Conservation (phyloP, 108 stramenopile genomes). For the Pinguiococcus pyrenoidosus region DNA sequence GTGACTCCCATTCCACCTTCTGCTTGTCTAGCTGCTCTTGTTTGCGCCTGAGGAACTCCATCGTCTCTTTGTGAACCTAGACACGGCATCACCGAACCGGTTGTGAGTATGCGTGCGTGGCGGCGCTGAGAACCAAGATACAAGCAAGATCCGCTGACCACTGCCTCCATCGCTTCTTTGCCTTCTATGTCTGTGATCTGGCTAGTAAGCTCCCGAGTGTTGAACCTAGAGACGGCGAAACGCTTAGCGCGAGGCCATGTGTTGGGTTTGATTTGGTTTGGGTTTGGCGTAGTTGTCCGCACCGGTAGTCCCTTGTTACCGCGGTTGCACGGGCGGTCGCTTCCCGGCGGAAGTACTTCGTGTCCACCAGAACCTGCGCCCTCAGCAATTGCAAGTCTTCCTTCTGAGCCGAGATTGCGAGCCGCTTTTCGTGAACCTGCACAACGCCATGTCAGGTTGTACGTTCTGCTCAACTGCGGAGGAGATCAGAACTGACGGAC, state of each 20-base stretch:
- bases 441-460: not conserved
- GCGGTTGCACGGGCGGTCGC: not conserved
- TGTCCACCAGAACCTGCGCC: slow-evolving; percentile 29
- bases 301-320: too few species aligned
- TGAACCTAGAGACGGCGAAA: not conserved
- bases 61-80: slow-evolving; percentile 30
- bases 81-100: too few species aligned
- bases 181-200: not conserved
- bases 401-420: slow-evolving; percentile 19
- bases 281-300: too few species aligned
- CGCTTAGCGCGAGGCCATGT: too few species aligned
- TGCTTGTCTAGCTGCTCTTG: slow-evolving; percentile 16
- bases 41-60: slow-evolving; percentile 35
- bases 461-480: not conserved
- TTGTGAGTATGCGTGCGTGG: slow-evolving; percentile 9
- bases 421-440: not conserved
- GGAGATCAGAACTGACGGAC: slow-evolving; percentile 2
- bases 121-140: not conserved
- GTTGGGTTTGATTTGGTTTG: too few species aligned
- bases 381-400: slow-evolving; percentile 24
- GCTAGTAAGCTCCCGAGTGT: not conserved
- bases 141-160: not conserved
- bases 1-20: slow-evolving; percentile 23
- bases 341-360: slow-evolving; percentile 32
- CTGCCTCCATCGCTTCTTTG: not conserved